Percentiles rank a stretch among this genome's conserved stretches.
Conservation (phyloP, 2,329 filamentous ascomycete species). For the Cytospora piceicola region DNA sequence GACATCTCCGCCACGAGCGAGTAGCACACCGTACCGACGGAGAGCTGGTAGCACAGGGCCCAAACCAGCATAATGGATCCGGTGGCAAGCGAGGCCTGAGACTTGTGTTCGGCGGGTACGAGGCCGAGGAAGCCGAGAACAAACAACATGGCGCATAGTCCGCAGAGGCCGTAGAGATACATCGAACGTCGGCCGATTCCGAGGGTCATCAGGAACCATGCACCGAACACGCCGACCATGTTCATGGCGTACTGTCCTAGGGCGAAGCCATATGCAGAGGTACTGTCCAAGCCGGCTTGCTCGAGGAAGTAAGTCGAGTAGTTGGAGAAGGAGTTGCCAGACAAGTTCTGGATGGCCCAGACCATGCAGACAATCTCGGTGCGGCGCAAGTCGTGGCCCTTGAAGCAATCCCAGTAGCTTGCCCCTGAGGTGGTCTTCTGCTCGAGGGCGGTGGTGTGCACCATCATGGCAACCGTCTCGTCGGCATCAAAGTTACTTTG, state of each 20-base stretch:
- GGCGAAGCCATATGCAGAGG: constrained; percentile 61
- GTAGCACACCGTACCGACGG: constrained; percentile 88
- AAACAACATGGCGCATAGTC: constrained; percentile 76
- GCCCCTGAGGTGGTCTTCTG: constrained; percentile 74
- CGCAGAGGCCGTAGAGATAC: constrained; percentile 75
- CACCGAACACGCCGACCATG: constrained; percentile 79
- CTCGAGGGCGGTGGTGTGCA: constrained; percentile 83
- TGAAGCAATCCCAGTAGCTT: constrained; percentile 83
- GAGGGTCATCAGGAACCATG: constrained; percentile 78
- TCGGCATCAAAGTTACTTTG: constrained; percentile 79
- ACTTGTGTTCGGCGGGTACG: constrained; percentile 62
- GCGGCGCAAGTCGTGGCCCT: constrained; percentile 73
- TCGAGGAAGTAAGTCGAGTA: constrained; percentile 68
- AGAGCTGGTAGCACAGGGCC: constrained; percentile 83
- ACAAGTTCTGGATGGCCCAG: constrained; percentile 67
- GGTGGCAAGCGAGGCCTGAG: constrained; percentile 71
- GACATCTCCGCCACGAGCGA: constrained; percentile 86
- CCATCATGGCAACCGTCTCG: constrained; percentile 90
- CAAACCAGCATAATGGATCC: constrained; percentile 85
- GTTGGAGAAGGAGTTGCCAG: constrained; percentile 67
- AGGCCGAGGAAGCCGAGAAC: constrained; percentile 84
- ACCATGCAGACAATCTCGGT: constrained; percentile 73
- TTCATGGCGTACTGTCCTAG: constrained; percentile 71
- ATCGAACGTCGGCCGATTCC: constrained; percentile 76
- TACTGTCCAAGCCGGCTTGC: constrained; percentile 59